Conservation (phyloP, 768 basidiomycete genomes). For the Clavulina sp. region DNA sequence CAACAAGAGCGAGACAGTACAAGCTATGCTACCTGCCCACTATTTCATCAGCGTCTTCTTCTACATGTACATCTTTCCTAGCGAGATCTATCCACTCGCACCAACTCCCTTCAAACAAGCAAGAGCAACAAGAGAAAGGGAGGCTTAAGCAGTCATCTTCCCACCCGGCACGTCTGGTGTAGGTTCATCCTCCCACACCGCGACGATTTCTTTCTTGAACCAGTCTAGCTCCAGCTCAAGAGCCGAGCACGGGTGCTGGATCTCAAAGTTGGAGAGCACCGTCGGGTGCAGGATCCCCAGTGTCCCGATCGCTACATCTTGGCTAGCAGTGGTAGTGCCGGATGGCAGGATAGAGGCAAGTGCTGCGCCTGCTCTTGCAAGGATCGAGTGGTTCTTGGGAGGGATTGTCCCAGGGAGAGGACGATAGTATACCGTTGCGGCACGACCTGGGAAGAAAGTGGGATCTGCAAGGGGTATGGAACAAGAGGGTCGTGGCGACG, state of each 20-base stretch:
- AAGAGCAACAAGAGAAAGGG: too few species aligned
- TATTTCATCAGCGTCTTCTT: too few species aligned
- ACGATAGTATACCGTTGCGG: slow-evolving; percentile 82
- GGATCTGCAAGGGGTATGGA: slow-evolving; percentile 42
- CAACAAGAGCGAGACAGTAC: too few species aligned
- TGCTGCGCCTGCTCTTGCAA: slow-evolving; percentile 25
- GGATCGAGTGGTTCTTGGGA: slow-evolving; percentile 12
- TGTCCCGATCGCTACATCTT: slow-evolving; percentile 67
- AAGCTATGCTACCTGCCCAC: too few species aligned
- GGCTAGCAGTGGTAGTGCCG: slow-evolving; percentile 15
- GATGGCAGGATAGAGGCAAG: slow-evolving; percentile 28
- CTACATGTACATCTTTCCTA: too few species aligned
- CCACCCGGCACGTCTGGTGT: too few species aligned
- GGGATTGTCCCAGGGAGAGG: slow-evolving; percentile 21
- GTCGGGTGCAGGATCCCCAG: slow-evolving; percentile 86
- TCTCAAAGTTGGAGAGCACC: slow-evolving; percentile 85
- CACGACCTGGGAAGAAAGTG: slow-evolving; percentile 89
- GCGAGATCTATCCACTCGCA: too few species aligned
- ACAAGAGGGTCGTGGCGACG: background rate
- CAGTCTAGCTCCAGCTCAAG: slow-evolving; percentile 90
- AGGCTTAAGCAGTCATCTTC: too few species aligned
- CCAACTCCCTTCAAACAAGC: too few species aligned
- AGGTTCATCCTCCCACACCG: slow-evolving; percentile 12
- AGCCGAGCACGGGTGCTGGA: slow-evolving; percentile 84
- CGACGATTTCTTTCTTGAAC: slow-evolving; percentile 53